A percentile compares a stretch with the other conserved stretches of the same genome.
phyloP scores from a whole-genome alignment of 306 rosid species.

The Inga leiocalycina region DNA sequence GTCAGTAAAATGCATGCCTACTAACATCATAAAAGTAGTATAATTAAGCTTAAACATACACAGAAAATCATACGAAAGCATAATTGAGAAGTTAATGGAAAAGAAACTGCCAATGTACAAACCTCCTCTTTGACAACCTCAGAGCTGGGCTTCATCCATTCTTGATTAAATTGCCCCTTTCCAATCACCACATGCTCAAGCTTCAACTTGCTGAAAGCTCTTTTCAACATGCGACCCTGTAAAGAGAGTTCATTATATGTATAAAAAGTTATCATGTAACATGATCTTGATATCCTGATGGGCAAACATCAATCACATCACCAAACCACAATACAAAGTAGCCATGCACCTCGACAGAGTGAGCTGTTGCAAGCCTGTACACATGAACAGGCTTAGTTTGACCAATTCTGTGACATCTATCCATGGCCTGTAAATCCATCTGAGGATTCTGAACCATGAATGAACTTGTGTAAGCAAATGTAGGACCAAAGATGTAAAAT shows the following conservation, averaged over 20 bases:
- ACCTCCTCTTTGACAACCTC: conserved; percentile 69
- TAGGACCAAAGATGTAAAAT: not conserved
- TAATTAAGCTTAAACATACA: not conserved
- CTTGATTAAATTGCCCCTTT: conserved; percentile 91
- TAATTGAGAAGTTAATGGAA: not conserved
- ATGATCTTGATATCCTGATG: not conserved
- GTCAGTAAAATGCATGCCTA: not conserved
- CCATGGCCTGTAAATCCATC: conserved; percentile 99
- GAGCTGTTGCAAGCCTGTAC: conserved; percentile 95
- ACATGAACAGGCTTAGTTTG: conserved; percentile 98
- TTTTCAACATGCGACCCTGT: conserved; percentile 90
- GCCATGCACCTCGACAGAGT: conserved; percentile 76
- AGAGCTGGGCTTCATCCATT: conserved; percentile 46
- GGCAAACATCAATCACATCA: not conserved
- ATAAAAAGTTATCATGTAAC: conserved; percentile 11
- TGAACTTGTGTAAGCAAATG: conserved; percentile 18
- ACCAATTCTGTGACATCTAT: conserved; percentile 95
- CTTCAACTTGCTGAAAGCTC: conserved; percentile 96
- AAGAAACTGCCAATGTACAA: conserved; percentile 26
- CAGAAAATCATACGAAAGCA: not conserved
- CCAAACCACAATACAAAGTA: not conserved
- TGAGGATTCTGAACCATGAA: conserved; percentile 83
- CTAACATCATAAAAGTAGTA: not conserved
- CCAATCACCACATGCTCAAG: conserved; percentile 96
- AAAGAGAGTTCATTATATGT: conserved; percentile 30